phyloP scores from a whole-genome alignment of 345 rosid genomes.

The Dipteronia dyeriana region DNA sequence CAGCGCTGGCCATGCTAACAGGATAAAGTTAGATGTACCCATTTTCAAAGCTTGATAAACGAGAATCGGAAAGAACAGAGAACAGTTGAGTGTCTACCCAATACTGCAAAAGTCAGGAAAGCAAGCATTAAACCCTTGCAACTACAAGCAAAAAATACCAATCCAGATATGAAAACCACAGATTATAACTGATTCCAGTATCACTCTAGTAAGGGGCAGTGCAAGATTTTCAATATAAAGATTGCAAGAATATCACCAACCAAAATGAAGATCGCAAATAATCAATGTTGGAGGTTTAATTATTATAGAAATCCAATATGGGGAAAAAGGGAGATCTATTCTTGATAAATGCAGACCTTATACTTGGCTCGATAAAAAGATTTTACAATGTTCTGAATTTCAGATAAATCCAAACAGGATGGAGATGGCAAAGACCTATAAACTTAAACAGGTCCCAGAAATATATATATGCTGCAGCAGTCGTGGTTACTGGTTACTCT shows the following conservation, averaged over 20 bases:
- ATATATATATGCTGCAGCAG: neutral
- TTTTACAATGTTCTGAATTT: neutral
- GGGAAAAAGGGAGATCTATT: neutral
- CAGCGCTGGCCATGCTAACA: neutral
- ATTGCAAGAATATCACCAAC: neutral
- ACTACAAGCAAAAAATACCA: neutral
- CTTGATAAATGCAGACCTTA: neutral
- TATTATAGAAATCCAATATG: neutral
- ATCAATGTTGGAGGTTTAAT: neutral
- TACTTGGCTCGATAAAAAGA: neutral
- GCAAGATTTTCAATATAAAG: neutral
- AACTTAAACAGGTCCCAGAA: neutral
- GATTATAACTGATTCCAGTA: neutral
- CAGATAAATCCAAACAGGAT: neutral
- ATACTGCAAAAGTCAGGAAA: slow-evolving; percentile 48
- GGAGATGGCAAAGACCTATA: neutral
- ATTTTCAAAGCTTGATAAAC: slow-evolving; percentile 72
- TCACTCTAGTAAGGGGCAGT: neutral
- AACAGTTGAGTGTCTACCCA: slow-evolving; percentile 86
- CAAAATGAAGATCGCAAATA: neutral
- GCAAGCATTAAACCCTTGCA: neutral
- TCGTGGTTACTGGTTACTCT: neutral
- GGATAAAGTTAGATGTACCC: slow-evolving; percentile 37
- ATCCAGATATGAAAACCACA: neutral
- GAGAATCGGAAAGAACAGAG: slow-evolving; percentile 66